Conservation (phyloP, 2,329 filamentous ascomycete species). For the Fusarium mexicanum region DNA sequence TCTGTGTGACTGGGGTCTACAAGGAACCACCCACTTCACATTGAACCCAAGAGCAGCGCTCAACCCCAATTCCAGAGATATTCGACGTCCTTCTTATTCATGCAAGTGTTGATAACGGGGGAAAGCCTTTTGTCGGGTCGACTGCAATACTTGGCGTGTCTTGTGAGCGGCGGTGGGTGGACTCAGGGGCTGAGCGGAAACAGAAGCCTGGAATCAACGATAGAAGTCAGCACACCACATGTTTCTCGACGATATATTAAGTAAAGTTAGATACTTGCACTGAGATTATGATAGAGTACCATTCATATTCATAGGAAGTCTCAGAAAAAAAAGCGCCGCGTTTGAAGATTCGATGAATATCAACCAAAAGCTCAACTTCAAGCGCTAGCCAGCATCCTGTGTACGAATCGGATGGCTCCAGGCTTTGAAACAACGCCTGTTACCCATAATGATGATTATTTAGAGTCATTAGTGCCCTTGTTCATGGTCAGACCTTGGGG, state of each 20-base stretch:
- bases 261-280: rapidly evolving
- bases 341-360: not conserved
- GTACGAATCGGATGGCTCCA: not conserved
- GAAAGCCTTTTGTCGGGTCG: not conserved
- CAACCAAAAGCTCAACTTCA: not conserved
- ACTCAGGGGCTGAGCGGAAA: not conserved
- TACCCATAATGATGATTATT: rapidly evolving
- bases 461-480: not conserved
- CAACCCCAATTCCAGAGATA: not conserved
- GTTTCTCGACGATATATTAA: rapidly evolving
- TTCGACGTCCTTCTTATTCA: no score
- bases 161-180: not conserved
- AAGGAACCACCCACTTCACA: not conserved
- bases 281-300: not conserved
- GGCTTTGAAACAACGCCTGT: rapidly evolving
- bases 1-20: not conserved
- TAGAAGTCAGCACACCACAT: not conserved
- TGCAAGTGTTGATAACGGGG: rapidly evolving
- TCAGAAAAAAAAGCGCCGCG: not conserved
- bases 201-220: not conserved
- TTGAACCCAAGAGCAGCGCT: not conserved
- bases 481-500: not conserved
- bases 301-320: not conserved
- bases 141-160: not conserved
- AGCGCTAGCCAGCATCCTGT: not conserved